Base-by-base conservation (phyloP, 2,329 filamentous ascomycete species). In the Curvularia lunata region DNA sequence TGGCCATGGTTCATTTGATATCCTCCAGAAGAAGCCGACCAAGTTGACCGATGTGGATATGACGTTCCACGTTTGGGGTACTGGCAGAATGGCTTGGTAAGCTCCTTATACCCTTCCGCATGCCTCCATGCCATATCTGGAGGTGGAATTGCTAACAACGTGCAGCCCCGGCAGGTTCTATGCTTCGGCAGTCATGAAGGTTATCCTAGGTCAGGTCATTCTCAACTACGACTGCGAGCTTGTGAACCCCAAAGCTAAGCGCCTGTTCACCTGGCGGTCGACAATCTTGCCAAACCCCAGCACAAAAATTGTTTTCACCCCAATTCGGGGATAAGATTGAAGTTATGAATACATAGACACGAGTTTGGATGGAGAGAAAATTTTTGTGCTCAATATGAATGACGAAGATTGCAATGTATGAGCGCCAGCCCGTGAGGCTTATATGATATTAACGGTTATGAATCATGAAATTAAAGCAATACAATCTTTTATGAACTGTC, bases 31-130 rank as follows among this genome's bases (percentile, higher is more conserved):
- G 51, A 56, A 52, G 40, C 59, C 61, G 0, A 58, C 59, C 0
- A 60, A 60, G 40, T 34, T 66, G 37, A 64, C 57, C 10, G 63
- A 66, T 46, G 51, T 52, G 7, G 52, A 57, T 21, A 56, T 53
- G 50, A 56, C 53, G 12, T 66, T 55, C 21, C 63, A 64, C 21
- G 62, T 64, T 28, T 66, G 63, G 63, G 63, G 63, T 18, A 64
- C 61, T 12, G 63, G 63, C 7, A 46, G 57, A 27, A 66, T 64
- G 59, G 56, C 63, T 12, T 66, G 63, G 62, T 64, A 52, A 54
- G 62, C 52, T 32, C 16, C 16, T 28, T 18, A 23, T 12, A 16
- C 5, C 18, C 16, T 21, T 5, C 21, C 16, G 23, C 10, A 7
- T 7, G 16, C 34, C 13, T 18, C 16, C 5, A 13, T 21, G 5